A percentile compares a stretch with the other conserved stretches of the same genome.
These are phyloP conservation scores for Mrakia frigida DNA, from an alignment of 768 basidiomycete species.

Conservation along the genomic window DNA sequence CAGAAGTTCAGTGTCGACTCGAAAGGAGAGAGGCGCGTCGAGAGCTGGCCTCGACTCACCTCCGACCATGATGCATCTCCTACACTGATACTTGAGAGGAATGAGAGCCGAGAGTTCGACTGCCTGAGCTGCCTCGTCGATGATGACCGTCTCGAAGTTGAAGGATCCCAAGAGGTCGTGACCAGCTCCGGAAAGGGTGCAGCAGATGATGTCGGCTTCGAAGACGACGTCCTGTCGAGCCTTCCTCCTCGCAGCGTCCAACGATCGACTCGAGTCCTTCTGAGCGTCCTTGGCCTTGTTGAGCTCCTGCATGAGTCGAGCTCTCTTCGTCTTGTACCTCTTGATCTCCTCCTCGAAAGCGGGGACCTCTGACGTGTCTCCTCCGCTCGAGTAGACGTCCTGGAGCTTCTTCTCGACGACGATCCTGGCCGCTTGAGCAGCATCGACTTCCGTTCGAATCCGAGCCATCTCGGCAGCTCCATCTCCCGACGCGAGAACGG, in stretches of 20 bases:
- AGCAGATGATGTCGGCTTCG: slow-evolving; percentile 89
- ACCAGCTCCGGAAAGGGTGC: slow-evolving; percentile 87
- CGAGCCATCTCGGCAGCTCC: slow-evolving; percentile 52
- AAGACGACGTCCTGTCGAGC: slow-evolving; percentile 68
- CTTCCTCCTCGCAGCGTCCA: slow-evolving; percentile 73
- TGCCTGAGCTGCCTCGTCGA: slow-evolving; percentile 96
- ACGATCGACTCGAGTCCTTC: slow-evolving; percentile 69
- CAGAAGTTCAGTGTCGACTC: too few relatives aligned
- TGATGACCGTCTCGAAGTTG: slow-evolving; percentile 92
- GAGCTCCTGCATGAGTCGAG: slow-evolving; percentile 60
- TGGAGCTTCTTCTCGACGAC: slow-evolving; percentile 54
- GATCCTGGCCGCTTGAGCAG: slow-evolving; percentile 51
- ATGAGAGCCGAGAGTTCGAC: slow-evolving; percentile 93
- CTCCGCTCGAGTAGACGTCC: slow-evolving; percentile 41
- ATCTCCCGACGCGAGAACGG: slow-evolving; percentile 47
- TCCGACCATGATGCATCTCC: slow-evolving; percentile 88
- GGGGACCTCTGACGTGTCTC: slow-evolving; percentile 54
- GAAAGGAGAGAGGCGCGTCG: not conserved
- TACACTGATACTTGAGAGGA: slow-evolving; percentile 80
- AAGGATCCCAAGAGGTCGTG: slow-evolving; percentile 60
- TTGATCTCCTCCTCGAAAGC: slow-evolving; percentile 68
- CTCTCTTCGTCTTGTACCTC: slow-evolving; percentile 60
- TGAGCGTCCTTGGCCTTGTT: slow-evolving; percentile 77
- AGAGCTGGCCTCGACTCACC: slow-evolving; percentile 47
- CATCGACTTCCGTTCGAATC: slow-evolving; percentile 64